A percentile compares a stretch with the other conserved stretches of the same genome.
phyloP scores from a whole-genome alignment of 306 rosid species.

The Notholithocarpus densiflorus region DNA sequence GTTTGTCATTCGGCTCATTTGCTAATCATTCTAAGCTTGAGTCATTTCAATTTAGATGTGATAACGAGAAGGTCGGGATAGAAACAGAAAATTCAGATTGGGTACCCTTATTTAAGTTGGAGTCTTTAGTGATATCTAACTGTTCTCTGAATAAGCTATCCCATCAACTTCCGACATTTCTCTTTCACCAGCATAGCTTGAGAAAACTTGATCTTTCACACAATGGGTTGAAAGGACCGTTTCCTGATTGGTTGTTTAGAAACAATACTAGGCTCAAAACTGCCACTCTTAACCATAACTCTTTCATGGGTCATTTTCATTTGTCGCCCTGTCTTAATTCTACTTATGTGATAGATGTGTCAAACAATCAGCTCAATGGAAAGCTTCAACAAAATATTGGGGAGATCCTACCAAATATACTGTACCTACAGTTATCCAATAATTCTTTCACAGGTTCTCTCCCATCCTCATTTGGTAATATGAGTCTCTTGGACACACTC shows the following conservation, averaged over 20 bases:
- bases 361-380: too few relatives aligned
- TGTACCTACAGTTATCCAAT: too few relatives aligned
- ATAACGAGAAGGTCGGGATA: too few relatives aligned
- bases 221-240: too few relatives aligned
- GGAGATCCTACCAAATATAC: too few relatives aligned
- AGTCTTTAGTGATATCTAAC: neutral
- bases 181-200: too few relatives aligned
- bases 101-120: conserved; percentile 1
- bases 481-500: too few relatives aligned
- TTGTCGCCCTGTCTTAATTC: neutral
- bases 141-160: neutral
- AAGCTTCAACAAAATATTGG: too few relatives aligned
- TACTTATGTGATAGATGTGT: neutral
- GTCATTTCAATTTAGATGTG: neutral
- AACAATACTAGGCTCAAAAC: neutral
- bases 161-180: neutral
- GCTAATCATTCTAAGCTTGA: conserved; percentile 14
- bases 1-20: neutral
- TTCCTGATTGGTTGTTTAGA: neutral
- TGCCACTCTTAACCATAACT: neutral
- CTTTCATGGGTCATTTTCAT: neutral
- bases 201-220: too few relatives aligned
- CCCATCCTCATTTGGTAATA: too few relatives aligned
- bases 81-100: neutral
- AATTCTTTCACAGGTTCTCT: too few relatives aligned